Evolutionary conservation across 2,329 filamentous ascomycete species (phyloP), one percentile per base, ranked within the genome.

Genomic region (Trichophyton equinum): DNA sequence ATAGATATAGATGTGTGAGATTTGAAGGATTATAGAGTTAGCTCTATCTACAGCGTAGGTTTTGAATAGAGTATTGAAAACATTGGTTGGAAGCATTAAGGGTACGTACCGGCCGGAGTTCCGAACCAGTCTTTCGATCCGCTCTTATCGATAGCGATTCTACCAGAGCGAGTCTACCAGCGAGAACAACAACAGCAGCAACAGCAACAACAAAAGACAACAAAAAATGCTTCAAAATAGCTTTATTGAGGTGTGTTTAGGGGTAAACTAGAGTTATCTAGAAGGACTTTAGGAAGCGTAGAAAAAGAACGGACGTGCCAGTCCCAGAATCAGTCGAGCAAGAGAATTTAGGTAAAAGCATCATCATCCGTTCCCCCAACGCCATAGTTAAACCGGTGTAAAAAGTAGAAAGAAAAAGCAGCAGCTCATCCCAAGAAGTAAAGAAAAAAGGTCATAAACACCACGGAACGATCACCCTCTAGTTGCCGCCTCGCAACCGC

Each of bases 401-500:
- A 30, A 30, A 27, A 27, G 25, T 27, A 6, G 51, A 36, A 20
- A 38, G 38, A 44, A 58, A 57, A 25, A 7, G 7, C 1, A 7
- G 27, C 55, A 44, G 11, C 40, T 44, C 42, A 36, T 59, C 57
- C 57, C 44, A 59, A 30, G 55, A 57, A 40, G 40, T 27, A 57
- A 57, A 57, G 18, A n/a, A 8, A 55, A 18, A 11, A 55, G 51
- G 51, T 33, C 49, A 5, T 55, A 11, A 18, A 18, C 18, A 36
- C 8, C 22, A 22, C 22, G 22, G 22, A 22, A 22, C 22, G 18
- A 44, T 8, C n/a, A 44, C 7, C 13, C 13, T 58, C 40, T 22
- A 59, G 57, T 59, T 89, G 76, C 87, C 87, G 15, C 46, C 46
- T 76, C 88, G 87, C 4, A 92, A 84, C 72, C 88, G 86, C 25